Percentiles rank a stretch among this genome's conserved stretches.
Evolutionary conservation across 2,329 filamentous ascomycete species (phyloP).

Genomic region (Scytalidium sp.): DNA sequence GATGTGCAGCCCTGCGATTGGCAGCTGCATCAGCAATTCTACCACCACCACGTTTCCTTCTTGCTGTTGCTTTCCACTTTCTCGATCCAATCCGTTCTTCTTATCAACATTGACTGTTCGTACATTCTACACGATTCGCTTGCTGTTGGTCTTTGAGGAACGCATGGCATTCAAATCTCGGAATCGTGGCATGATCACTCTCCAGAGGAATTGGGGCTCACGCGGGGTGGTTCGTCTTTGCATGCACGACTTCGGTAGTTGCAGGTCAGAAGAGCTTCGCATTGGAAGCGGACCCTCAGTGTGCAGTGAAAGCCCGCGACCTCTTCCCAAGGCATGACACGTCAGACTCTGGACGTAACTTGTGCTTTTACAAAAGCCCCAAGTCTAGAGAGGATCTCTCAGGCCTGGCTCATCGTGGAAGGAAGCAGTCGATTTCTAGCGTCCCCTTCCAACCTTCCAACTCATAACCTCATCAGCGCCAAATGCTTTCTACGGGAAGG

Average conservation of each 20-base stretch:
- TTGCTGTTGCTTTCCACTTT: neutral
- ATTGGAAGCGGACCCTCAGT: constrained; percentile 18
- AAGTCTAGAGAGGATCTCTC: neutral
- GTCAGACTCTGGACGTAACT: constrained; percentile 18
- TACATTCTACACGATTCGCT: constrained; percentile 23
- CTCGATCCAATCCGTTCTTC: neutral
- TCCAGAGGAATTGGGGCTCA: constrained; percentile 15
- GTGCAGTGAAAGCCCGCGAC: constrained; percentile 9
- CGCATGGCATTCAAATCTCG: constrained; percentile 21
- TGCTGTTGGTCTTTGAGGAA: constrained; percentile 7
- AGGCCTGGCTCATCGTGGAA: neutral
- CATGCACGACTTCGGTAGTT: constrained; percentile 19
- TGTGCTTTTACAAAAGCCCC: neutral
- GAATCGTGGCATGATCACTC: constrained; percentile 24
- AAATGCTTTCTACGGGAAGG: constrained; percentile 10
- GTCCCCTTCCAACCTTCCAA: neutral
- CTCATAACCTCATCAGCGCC: neutral
- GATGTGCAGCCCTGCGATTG: neutral
- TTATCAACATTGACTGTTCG: constrained; percentile 18
- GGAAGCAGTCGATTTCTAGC: neutral
- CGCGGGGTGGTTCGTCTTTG: constrained; percentile 17
- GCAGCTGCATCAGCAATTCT: constrained; percentile 4
- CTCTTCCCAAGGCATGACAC: constrained; percentile 19
- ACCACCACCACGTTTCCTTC: too few species aligned
- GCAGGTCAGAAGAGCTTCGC: constrained; percentile 18